These are phyloP conservation scores for Melastoma candidum DNA, from an alignment of 441 rosid species.

Conservation along the genomic window DNA sequence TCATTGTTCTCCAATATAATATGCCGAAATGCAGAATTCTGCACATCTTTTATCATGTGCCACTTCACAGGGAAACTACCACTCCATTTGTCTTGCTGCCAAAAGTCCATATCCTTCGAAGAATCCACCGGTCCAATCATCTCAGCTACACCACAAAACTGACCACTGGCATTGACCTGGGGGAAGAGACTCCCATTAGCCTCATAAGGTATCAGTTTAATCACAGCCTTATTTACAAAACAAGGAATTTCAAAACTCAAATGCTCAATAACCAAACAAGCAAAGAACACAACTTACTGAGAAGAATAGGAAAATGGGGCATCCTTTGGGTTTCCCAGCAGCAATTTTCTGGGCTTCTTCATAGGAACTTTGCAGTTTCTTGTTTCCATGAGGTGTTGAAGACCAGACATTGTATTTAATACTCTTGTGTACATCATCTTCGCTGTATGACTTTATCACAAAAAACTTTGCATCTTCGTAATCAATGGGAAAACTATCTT, in stretches of 20 bases:
- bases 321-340: slow-evolving; percentile 31
- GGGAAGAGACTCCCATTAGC: neutral
- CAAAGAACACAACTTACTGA: slow-evolving; percentile 44
- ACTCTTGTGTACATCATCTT: slow-evolving; percentile 97
- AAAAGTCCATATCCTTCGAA: slow-evolving; percentile 68
- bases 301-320: slow-evolving; percentile 74
- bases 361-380: slow-evolving; percentile 65
- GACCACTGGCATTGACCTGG: slow-evolving; percentile 92
- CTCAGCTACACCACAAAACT: slow-evolving; percentile 93
- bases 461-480: slow-evolving; percentile 61
- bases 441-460: slow-evolving; percentile 88
- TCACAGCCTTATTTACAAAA: too few species aligned
- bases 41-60: slow-evolving; percentile 83
- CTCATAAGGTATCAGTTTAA: slow-evolving; percentile 6
- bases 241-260: neutral
- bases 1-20: slow-evolving; percentile 82
- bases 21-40: slow-evolving; percentile 62
- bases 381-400: slow-evolving; percentile 89
- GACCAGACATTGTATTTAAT: slow-evolving; percentile 90
- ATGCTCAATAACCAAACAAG: neutral
- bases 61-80: slow-evolving; percentile 88
- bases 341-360: slow-evolving; percentile 67
- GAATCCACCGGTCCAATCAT: slow-evolving; percentile 85
- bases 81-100: slow-evolving; percentile 97
- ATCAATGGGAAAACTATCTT: slow-evolving; percentile 51